These are phyloP conservation scores for Saururus chinensis DNA, from an alignment of 164 flowering plant genomes.

Conservation along the genomic window DNA sequence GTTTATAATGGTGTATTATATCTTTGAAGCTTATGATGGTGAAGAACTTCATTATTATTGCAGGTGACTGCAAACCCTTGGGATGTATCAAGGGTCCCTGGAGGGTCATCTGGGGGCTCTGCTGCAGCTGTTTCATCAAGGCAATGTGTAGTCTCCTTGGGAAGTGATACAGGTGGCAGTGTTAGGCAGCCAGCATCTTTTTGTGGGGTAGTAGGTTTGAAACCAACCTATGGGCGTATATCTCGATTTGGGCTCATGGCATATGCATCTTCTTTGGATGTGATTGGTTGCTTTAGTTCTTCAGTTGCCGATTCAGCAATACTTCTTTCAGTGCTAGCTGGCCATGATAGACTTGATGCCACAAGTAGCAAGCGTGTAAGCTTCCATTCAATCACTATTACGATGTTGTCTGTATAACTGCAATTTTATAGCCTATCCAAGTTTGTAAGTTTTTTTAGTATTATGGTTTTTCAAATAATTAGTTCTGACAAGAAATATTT, in stretches of 20 bases:
- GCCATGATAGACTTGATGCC: slow-evolving; percentile 80
- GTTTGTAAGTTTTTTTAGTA: neutral
- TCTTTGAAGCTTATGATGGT: neutral
- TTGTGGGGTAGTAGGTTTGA: slow-evolving; percentile 96
- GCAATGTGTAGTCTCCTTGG: slow-evolving; percentile 85
- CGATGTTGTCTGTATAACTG: neutral
- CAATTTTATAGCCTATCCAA: neutral
- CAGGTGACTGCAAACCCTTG: slow-evolving; percentile 97
- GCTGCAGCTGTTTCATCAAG: slow-evolving; percentile 98
- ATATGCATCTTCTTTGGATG: slow-evolving; percentile 95
- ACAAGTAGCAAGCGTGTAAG: slow-evolving; percentile 78
- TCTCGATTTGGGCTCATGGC: slow-evolving; percentile 99
- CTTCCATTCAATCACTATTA: neutral
- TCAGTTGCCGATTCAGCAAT: slow-evolving; percentile 85
- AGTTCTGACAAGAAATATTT: too few species aligned
- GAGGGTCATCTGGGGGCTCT: slow-evolving; percentile 98
- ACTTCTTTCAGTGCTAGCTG: slow-evolving; percentile 73
- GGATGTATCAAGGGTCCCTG: slow-evolving; percentile 86
- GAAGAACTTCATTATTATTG: neutral
- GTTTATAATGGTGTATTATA: too few species aligned
- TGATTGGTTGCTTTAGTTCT: slow-evolving; percentile 87
- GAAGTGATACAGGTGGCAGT: slow-evolving; percentile 98
- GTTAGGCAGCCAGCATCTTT: slow-evolving; percentile 98
- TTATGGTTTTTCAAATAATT: too few species aligned
- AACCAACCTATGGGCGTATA: slow-evolving; percentile 96